A percentile compares a stretch with the other conserved stretches of the same genome.
These are phyloP conservation scores for Lentinula raphanica DNA, from an alignment of 768 basidiomycete species.

Conservation along the genomic window DNA sequence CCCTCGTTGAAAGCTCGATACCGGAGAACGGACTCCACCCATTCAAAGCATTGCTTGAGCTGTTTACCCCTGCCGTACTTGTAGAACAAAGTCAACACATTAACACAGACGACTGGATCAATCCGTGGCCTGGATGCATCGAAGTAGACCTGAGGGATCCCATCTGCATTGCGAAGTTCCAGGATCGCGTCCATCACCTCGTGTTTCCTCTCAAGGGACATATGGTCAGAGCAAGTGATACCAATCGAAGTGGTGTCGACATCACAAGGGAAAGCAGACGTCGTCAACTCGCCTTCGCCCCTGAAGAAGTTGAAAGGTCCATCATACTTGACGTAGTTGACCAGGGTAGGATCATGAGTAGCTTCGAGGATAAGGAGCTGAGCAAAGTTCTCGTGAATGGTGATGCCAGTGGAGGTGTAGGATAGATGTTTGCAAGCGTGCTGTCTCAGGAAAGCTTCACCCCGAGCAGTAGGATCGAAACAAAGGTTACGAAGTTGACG, in stretches of 20 bases:
- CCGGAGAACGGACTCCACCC: slow-evolving; percentile 44
- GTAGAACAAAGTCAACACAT: slow-evolving; percentile 46
- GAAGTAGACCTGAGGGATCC: slow-evolving; percentile 41
- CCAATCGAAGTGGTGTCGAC: slow-evolving; percentile 56
- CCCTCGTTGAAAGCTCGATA: slow-evolving; percentile 52
- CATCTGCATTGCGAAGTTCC: slow-evolving; percentile 41
- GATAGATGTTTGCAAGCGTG: slow-evolving; percentile 40
- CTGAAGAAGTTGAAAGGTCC: slow-evolving; percentile 54
- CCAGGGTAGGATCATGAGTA: slow-evolving; percentile 37
- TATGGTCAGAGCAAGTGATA: slow-evolving; percentile 30
- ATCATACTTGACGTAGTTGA: slow-evolving; percentile 36
- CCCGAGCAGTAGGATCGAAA: slow-evolving; percentile 42
- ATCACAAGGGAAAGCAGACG: slow-evolving; percentile 47
- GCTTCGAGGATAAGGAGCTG: slow-evolving; percentile 55
- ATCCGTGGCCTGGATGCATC: slow-evolving; percentile 40
- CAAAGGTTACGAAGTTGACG: slow-evolving; percentile 43
- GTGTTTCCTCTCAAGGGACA: slow-evolving; percentile 18
- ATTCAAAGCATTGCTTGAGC: slow-evolving; percentile 38
- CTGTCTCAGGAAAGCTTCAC: slow-evolving; percentile 30
- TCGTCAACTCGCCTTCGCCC: slow-evolving; percentile 37
- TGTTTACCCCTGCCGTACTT: slow-evolving; percentile 42
- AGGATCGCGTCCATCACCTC: slow-evolving; percentile 57
- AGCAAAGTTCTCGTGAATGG: slow-evolving; percentile 49
- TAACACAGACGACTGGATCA: slow-evolving; percentile 50
- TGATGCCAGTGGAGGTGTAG: slow-evolving; percentile 35